Conservation (phyloP, 2,329 filamentous ascomycete species). For the Orbilia quercus region DNA sequence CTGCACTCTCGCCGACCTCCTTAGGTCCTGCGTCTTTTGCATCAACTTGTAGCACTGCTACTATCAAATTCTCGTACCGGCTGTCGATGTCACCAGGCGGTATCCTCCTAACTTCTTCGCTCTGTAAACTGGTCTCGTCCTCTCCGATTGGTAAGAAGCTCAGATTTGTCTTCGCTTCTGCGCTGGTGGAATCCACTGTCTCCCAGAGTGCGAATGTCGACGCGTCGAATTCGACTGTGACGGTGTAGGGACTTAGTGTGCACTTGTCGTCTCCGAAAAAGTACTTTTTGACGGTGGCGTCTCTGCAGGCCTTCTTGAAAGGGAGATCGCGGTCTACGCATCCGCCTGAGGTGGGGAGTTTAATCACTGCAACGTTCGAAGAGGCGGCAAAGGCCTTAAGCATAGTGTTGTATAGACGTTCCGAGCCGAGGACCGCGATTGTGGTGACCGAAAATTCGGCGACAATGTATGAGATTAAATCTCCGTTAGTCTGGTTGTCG, state of each 20-base stretch:
- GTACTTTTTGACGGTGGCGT: conserved; percentile 86
- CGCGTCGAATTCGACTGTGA: conserved; percentile 81
- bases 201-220: conserved; percentile 74
- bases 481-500: conserved; percentile 74
- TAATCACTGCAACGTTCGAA: conserved; percentile 77
- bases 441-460: conserved; percentile 73
- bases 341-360: conserved; percentile 85
- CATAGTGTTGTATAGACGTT: conserved; percentile 79
- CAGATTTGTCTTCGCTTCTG: conserved; percentile 33
- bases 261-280: conserved; percentile 87
- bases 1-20: conserved; percentile 79
- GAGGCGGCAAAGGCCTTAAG: conserved; percentile 69
- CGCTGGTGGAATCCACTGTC: conserved; percentile 68
- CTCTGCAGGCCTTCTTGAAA: conserved; percentile 78
- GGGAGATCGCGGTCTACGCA: conserved; percentile 79
- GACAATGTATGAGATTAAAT: conserved; percentile 82
- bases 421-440: conserved; percentile 83
- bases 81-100: conserved; percentile 60
- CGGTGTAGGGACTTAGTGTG: conserved; percentile 85
- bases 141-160: conserved; percentile 64
- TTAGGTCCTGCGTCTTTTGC: conserved; percentile 74
- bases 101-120: conserved; percentile 71
- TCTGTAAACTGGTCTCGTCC: conserved; percentile 64
- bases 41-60: conserved; percentile 84
- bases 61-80: conserved; percentile 80